phyloP scores from a whole-genome alignment of 805 yeast genomes.

The Wickerhamomyces alni region DNA sequence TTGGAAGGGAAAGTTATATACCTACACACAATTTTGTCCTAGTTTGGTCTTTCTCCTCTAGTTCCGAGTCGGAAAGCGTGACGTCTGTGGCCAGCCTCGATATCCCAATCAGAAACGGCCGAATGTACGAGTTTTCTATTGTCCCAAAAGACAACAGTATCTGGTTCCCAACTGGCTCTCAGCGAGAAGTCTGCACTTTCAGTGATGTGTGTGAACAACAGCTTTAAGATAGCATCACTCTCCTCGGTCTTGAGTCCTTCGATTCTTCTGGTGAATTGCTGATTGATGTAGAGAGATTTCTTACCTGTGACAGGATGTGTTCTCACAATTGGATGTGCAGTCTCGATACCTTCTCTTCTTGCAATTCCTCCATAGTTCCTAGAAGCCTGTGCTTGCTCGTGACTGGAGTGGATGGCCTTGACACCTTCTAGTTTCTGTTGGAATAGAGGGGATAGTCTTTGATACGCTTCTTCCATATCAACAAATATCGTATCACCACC shows the following conservation, averaged over 20 bases:
- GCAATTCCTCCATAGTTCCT: conserved; percentile 42
- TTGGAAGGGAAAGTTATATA: no score
- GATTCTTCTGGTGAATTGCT: conserved; percentile 44
- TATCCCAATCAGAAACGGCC: conserved; percentile 47
- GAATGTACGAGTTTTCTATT: conserved; percentile 37
- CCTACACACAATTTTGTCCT: no score
- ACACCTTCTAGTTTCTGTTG: conserved; percentile 39
- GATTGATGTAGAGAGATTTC: conserved; percentile 51
- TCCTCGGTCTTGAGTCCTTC: conserved; percentile 48
- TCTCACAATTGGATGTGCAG: conserved; percentile 49
- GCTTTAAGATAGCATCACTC: conserved; percentile 39
- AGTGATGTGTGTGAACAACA: conserved; percentile 40
- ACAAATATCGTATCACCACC: conserved; percentile 55
- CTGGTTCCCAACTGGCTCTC: conserved; percentile 18
- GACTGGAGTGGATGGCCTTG: conserved; percentile 35
- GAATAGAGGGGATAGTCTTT: conserved; percentile 44
- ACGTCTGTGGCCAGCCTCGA: conserved; percentile 6
- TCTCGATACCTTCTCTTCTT: conserved; percentile 29
- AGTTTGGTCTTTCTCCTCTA: conserved; percentile 8
- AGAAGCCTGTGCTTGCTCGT: conserved; percentile 40
- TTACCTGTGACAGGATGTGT: conserved; percentile 63
- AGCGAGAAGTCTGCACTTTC: conserved; percentile 30
- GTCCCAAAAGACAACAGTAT: conserved; percentile 21
- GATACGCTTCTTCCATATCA: conserved; percentile 48
- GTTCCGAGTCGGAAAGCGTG: conserved; percentile 10